phyloP scores from a whole-genome alignment of 306 rosid species.

The Vachellia collinsii region DNA sequence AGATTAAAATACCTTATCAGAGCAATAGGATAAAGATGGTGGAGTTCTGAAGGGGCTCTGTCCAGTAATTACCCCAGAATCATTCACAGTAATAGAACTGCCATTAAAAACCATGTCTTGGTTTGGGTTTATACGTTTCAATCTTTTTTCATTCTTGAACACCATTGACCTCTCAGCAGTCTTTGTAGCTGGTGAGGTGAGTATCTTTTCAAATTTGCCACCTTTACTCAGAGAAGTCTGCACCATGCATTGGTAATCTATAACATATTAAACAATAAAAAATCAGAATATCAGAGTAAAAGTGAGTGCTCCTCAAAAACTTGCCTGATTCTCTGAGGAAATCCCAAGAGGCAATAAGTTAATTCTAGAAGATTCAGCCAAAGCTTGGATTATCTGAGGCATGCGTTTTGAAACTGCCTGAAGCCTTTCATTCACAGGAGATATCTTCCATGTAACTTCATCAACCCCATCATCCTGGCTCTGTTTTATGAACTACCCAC shows the following conservation, averaged over 20 bases:
- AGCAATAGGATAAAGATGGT: constrained; percentile 69
- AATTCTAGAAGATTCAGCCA: constrained; percentile 81
- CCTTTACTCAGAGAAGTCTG: constrained; percentile 55
- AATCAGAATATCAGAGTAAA: constrained; percentile 17
- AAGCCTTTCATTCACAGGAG: constrained; percentile 89
- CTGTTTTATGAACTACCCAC: constrained; percentile 77
- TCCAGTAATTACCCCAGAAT: constrained; percentile 38
- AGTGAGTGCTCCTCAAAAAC: constrained; percentile 15
- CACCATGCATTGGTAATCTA: constrained; percentile 35
- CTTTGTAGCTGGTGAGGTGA: constrained; percentile 48
- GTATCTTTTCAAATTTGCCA: constrained; percentile 55
- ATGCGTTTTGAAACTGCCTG: constrained; percentile 70
- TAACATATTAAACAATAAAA: constrained; percentile 10
- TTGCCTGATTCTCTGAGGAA: constrained; percentile 66
- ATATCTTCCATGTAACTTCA: constrained; percentile 91
- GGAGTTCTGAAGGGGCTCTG: constrained; percentile 93
- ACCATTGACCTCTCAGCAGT: constrained; percentile 48
- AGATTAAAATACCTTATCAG: constrained; percentile 64
- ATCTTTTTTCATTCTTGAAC: constrained; percentile 52
- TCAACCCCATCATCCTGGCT: constrained; percentile 88
- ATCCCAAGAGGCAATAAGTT: constrained; percentile 52
- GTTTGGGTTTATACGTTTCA: constrained; percentile 57
- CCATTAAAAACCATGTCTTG: constrained; percentile 39
- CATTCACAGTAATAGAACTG: constrained; percentile 36
- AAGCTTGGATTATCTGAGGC: constrained; percentile 67